Evolutionary conservation across 148 eudicot genomes (phyloP), one percentile per base, ranked within the genome.

Genomic region (Amaranthus palmeri): DNA sequence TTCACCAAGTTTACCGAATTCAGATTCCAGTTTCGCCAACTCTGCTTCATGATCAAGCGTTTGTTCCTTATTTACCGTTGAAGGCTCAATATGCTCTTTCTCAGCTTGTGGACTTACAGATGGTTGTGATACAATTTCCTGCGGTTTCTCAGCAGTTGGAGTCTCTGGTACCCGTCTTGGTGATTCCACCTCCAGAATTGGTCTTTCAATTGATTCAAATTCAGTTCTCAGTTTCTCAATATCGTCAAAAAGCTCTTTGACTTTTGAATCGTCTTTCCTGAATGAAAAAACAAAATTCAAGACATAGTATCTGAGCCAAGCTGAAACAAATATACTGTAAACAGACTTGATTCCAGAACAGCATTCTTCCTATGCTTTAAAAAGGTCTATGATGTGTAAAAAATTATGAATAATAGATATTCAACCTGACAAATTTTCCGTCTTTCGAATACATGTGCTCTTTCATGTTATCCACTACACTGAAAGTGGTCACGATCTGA

Each of bases 121-220:
- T 8, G 85, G 18, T 55, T 73, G 61, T 44, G 81, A 36, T 62
- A 76, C 72, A 73, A 49, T 72, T 74, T 81, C 85, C 55, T 81
- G 84, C 51, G 54, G 79, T 53, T 81, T 84, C 57, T 85, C 88
- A 13, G 64, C 67, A 25, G 75, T 72, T 54, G 77, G 81, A 65
- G 78, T 59, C 36, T 25, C 88, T 54, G 74, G 70, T 72, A 80
- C 87, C 77, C 71, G 62, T 36, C 77, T 65, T 57, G 95, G 90
- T 54, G 70, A 77, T 25, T 25, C 36, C 36, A 25, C 82, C 79
- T 88, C 88, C 55, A 91, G 51, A 64, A 74, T 77, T 44, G 99
- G 96, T 74, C 96, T 89, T 81, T 90, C 96, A 52, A 90, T 81
- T 25, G 88, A 67, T 70, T 95, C 97, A 81, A 89, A 92, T 71